Evolutionary conservation across 768 basidiomycete species (phyloP), one percentile per base, ranked within the genome.

Genomic region (Leccinum uliginosum): DNA sequence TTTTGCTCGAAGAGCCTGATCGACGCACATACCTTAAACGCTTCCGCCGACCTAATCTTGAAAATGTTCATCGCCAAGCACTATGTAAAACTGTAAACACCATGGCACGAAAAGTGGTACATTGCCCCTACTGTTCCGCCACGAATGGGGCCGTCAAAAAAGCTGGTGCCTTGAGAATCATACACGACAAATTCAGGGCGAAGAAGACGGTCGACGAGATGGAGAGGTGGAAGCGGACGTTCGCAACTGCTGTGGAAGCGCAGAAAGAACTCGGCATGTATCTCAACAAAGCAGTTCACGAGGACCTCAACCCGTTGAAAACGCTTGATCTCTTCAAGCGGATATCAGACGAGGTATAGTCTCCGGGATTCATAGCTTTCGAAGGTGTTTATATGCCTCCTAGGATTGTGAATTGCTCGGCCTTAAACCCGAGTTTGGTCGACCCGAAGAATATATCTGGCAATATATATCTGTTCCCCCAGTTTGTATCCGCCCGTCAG

Each of bases 401-500:
- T 60, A 96, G 91, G 97, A 99, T 65, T 96, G 93, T 67, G 97
- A 99, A 72, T 76, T 99, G 46, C 79, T 99, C 11, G 96, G 97
- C 2, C 73, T 98, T 56, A 85, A 91, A 56, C 97, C 97, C 1
- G 81, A 81, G 14, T 86, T 85, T 66, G 95, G 96, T 48, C 77
- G 97, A 53, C 97, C 97, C 10, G 97, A 99, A 75, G 91, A 98
- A 70, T 97, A 93, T 65, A 84, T 99, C 51, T 99, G 97, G 96
- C 96, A 98, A 72, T 99, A 98, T 71, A 84, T 99, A 14, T 96
- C 94, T 23, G 97, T 99, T 29, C 97, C 97, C 40, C 97, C 97
- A 0, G 93, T 97, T 19, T 95, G 93, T 68, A 99, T 99, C 54
- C 85, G 97, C 47, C 97, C 97, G 0, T 97, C 94, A 3, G 97